Evolutionary conservation across 1,284 basidiomycete genomes (phyloP).

Genomic region (Exobasidium cylindrosporum): DNA sequence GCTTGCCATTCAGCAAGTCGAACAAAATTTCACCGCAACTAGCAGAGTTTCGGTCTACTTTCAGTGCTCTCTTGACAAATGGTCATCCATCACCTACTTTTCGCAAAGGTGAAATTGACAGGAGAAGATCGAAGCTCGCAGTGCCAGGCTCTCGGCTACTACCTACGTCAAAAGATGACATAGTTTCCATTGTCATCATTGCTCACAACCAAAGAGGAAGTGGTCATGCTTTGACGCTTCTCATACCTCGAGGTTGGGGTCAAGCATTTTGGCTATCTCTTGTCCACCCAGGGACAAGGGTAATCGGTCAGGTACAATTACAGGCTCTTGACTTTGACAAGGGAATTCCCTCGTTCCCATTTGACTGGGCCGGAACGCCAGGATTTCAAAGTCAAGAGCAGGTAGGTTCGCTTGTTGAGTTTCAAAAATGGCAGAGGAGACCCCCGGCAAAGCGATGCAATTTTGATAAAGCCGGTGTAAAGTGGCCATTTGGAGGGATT

Average conservation of each 20-base stretch:
- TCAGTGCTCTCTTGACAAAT: constrained; percentile 18
- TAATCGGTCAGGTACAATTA: constrained; percentile 34
- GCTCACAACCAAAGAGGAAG: background rate
- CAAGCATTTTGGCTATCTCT: constrained; percentile 46
- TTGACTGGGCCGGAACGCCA: constrained; percentile 36
- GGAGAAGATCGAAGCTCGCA: constrained; percentile 25
- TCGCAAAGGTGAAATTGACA: constrained; percentile 48
- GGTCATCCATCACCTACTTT: constrained; percentile 28
- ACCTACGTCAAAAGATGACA: constrained; percentile 36
- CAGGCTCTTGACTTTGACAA: constrained; percentile 1
- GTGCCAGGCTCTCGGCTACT: constrained; percentile 23
- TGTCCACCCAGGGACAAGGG: constrained; percentile 35
- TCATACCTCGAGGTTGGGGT: constrained; percentile 52
- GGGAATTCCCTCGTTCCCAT: constrained; percentile 29
- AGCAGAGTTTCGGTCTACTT: background rate
- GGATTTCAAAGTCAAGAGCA: constrained; percentile 19
- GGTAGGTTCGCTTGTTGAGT: constrained; percentile 3
- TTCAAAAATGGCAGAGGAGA: constrained; percentile 32
- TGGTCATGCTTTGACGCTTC: constrained; percentile 20
- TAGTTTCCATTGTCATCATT: constrained; percentile 36
- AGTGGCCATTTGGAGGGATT: constrained; percentile 18
- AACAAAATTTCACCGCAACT: background rate
- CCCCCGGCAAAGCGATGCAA: constrained; percentile 47
- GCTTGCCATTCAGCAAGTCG: background rate
- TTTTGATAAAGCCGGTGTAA: constrained; percentile 15